phyloP scores from a whole-genome alignment of 2,329 filamentous ascomycete species.

The Cladosporium sp. region DNA sequence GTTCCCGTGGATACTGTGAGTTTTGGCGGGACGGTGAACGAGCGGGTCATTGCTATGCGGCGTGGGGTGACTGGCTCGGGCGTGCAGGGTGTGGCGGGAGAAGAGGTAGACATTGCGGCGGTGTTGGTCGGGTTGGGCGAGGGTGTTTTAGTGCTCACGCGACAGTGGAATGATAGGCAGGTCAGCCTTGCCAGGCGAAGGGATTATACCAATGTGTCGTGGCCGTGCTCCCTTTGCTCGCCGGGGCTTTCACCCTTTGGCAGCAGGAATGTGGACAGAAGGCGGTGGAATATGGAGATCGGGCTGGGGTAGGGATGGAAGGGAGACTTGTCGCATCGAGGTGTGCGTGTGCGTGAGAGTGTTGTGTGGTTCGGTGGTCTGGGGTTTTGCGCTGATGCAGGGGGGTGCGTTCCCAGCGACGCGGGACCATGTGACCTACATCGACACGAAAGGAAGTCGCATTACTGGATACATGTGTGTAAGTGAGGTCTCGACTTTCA shows the following conservation, averaged over 20 bases:
- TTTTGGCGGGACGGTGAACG: constrained; percentile 46
- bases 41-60: constrained; percentile 34
- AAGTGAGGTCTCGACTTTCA: too few relatives aligned
- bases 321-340: background rate
- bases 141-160: background rate
- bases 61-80: constrained; percentile 24
- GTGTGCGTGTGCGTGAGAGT: background rate
- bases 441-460: too few relatives aligned
- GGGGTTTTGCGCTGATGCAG: background rate
- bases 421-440: background rate
- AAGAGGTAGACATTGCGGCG: constrained; percentile 21
- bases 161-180: background rate
- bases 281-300: background rate
- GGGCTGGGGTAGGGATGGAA: background rate
- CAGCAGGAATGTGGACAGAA: background rate
- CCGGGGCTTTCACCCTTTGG: background rate
- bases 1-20: constrained; percentile 30
- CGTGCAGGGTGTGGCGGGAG: constrained; percentile 24
- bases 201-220: too few relatives aligned
- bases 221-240: background rate
- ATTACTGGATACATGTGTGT: too few relatives aligned
- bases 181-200: too few relatives aligned
- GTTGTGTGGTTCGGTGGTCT: background rate
- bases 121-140: constrained; percentile 1
- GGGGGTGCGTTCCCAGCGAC: background rate